These are phyloP conservation scores for Angomonas ambiguus DNA, from an alignment of 208 protist genomes.

Conservation along the genomic window DNA sequence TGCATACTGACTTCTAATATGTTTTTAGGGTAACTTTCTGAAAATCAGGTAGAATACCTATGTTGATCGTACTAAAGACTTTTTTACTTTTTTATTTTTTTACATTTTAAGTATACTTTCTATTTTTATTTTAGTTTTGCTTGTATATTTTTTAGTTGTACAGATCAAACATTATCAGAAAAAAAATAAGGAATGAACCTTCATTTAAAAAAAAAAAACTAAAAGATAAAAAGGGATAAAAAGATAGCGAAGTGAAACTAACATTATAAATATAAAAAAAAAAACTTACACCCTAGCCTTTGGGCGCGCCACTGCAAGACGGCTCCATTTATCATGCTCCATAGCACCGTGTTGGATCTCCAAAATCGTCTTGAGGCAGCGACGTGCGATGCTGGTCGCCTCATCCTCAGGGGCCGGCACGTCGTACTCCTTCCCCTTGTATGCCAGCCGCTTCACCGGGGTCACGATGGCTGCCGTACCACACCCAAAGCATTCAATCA, in stretches of 20 bases:
- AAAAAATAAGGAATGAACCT: too few species aligned
- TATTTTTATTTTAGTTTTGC: neutral
- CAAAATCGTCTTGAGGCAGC: conserved; percentile 47
- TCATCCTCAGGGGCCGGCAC: conserved; percentile 34
- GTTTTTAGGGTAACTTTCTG: too few species aligned
- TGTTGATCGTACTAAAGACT: too few species aligned
- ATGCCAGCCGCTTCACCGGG: conserved; percentile 88
- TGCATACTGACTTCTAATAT: too few species aligned
- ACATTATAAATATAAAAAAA: neutral
- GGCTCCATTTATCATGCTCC: conserved; percentile 45
- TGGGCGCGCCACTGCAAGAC: conserved; percentile 18
- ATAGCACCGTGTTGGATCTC: conserved; percentile 74
- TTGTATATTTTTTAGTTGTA: too few species aligned
- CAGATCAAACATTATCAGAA: too few species aligned
- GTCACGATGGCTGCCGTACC: conserved; percentile 96
- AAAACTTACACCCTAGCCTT: neutral
- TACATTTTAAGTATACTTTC: neutral
- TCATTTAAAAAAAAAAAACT: neutral
- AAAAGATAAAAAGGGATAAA: conserved; percentile 1
- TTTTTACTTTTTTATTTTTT: conserved; percentile 13
- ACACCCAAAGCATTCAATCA: conserved; percentile 95
- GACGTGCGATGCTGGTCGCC: conserved; percentile 38
- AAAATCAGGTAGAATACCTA: too few species aligned
- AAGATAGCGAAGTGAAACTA: neutral
- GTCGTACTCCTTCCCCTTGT: conserved; percentile 54